Evolutionary conservation across 768 basidiomycete species (phyloP).

Genomic region (Chalciporus pseudorubinellus): DNA sequence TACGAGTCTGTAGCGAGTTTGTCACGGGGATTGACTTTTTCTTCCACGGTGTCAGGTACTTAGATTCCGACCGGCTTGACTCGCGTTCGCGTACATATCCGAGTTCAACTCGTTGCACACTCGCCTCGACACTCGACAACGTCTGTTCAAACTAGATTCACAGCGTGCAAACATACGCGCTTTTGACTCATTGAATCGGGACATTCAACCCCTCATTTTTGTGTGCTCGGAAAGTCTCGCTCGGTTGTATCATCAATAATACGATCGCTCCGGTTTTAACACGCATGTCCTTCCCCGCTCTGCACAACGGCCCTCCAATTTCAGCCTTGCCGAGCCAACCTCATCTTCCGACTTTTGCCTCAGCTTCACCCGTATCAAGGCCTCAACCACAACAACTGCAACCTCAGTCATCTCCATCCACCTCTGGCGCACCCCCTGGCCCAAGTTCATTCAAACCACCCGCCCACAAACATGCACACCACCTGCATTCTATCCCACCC

Average conservation of each 20-base stretch:
- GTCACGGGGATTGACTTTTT: neutral
- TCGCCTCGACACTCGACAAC: neutral
- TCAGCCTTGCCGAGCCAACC: constrained; percentile 17
- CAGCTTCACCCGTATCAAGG: constrained; percentile 8
- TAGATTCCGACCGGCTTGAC: no score
- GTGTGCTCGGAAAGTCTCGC: no score
- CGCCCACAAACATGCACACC: constrained; percentile 86
- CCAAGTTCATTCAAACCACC: constrained; percentile 55
- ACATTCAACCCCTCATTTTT: no score
- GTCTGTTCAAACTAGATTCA: neutral
- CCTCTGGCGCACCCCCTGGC: constrained; percentile 7
- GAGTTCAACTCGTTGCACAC: neutral
- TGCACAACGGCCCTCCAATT: constrained; percentile 16
- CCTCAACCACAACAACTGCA: constrained; percentile 4
- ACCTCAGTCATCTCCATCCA: constrained; percentile 16
- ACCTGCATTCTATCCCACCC: constrained; percentile 82
- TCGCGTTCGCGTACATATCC: no score
- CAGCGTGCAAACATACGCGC: no score
- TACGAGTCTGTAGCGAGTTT: no score
- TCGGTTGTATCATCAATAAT: neutral
- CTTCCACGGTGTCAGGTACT: neutral
- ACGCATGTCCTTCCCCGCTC: constrained; percentile 32
- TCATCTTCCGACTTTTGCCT: constrained; percentile 19
- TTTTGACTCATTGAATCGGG: no score
- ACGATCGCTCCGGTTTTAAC: neutral